Conservation (phyloP, 192 early-diverging fungal species). For the Rhizophagus clarus region DNA sequence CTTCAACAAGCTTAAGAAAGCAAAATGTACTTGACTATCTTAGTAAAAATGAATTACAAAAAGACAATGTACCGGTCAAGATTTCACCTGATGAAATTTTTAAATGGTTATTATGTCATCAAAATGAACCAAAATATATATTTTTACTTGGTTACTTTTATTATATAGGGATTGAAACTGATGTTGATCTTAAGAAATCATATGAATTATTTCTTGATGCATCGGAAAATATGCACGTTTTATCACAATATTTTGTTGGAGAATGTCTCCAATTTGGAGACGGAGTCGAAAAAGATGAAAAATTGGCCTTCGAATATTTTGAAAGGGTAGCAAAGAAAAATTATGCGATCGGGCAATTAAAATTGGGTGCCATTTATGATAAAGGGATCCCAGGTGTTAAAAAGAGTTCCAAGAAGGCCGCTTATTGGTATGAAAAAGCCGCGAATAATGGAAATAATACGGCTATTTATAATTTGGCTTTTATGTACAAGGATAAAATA, state of each 20-base stretch:
- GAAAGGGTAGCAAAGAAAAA: not conserved
- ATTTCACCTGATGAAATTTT: no score
- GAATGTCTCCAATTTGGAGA: not conserved
- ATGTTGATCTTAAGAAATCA: not conserved
- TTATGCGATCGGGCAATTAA: not conserved
- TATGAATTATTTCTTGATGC: not conserved
- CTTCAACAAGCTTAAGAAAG: no score
- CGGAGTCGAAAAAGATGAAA: not conserved
- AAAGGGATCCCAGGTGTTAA: not conserved
- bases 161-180: not conserved
- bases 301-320: not conserved
- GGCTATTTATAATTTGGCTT: no score
- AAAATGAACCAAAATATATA: no score
- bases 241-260: not conserved
- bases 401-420: not conserved
- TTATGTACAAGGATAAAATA: no score
- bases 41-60: no score
- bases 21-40: no score
- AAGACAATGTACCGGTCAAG: no score
- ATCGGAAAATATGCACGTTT: not conserved
- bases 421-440: slow-evolving; percentile 40
- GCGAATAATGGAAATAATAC: no score
- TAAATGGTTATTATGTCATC: no score
- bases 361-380: not conserved
- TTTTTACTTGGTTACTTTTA: no score